phyloP scores from a whole-genome alignment of 768 basidiomycete genomes.

The Rhodotorula toruloides region DNA sequence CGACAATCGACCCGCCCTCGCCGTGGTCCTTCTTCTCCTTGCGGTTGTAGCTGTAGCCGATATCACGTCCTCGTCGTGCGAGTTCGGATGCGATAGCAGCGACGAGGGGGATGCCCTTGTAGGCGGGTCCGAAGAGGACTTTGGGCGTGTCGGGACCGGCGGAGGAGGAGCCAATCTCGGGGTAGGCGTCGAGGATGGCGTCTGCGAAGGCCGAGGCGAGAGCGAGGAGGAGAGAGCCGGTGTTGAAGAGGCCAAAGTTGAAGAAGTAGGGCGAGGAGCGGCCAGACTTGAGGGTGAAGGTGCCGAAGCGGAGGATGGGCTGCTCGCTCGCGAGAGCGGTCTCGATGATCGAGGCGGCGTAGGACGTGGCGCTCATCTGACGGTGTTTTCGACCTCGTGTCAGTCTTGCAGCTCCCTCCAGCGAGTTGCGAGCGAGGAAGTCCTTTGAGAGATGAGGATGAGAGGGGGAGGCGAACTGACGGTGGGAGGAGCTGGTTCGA shows the following conservation, averaged over 20 bases:
- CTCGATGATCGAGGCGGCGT: constrained; percentile 28
- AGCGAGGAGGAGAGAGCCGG: constrained; percentile 70
- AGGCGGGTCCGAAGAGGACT: constrained; percentile 90
- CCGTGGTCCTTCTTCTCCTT: constrained; percentile 96
- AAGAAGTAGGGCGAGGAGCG: constrained; percentile 93
- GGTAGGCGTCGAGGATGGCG: constrained; percentile 59
- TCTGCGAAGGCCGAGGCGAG: constrained; percentile 77
- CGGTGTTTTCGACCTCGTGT: background rate
- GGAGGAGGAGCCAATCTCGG: constrained; percentile 25
- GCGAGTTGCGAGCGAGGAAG: background rate
- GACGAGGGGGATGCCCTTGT: constrained; percentile 93
- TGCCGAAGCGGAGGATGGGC: constrained; percentile 61
- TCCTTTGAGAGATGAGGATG: background rate
- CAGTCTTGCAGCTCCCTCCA: too few species aligned
- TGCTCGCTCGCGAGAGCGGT: constrained; percentile 46
- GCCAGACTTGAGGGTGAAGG: constrained; percentile 90
- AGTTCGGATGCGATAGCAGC: constrained; percentile 74
- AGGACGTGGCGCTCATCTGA: constrained; percentile 13
- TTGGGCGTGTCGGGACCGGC: constrained; percentile 53
- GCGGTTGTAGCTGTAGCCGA: constrained; percentile 85
- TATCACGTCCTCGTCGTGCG: constrained; percentile 57
- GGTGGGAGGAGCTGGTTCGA: too few species aligned
- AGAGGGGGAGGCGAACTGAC: too few species aligned
- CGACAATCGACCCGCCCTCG: constrained; percentile 87
- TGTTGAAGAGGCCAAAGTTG: constrained; percentile 83